Conservation (phyloP, 1,284 basidiomycete genomes). For the Irpex sp. region DNA sequence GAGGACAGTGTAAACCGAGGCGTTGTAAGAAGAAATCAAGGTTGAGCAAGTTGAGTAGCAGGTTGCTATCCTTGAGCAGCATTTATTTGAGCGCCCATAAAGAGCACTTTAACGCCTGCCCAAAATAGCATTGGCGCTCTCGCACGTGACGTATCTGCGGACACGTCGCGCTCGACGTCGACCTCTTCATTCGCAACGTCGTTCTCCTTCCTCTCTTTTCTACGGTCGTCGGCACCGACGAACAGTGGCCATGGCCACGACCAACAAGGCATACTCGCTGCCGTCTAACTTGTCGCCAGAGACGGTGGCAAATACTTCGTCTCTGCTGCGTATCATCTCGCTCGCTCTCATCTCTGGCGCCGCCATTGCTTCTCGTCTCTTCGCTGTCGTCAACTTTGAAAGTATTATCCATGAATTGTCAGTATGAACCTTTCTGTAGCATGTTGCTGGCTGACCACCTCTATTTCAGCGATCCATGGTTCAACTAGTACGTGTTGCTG, state of each 20-base stretch:
- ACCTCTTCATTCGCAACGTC: not conserved
- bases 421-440: slow-evolving; percentile 29
- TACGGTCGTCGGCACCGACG: not conserved
- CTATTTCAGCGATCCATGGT: slow-evolving; percentile 86
- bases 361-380: slow-evolving; percentile 93
- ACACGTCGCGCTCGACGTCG: not conserved
- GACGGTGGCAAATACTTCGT: slow-evolving; percentile 78
- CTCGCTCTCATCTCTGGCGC: slow-evolving; percentile 88
- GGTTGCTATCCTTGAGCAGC: too few relatives aligned
- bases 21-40: too few relatives aligned
- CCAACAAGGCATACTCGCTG: slow-evolving; percentile 55
- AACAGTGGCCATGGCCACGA: slow-evolving; percentile 35
- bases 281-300: slow-evolving; percentile 65
- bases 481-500: slow-evolving; percentile 76
- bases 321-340: slow-evolving; percentile 82
- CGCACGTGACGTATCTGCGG: not conserved
- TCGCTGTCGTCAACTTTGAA: slow-evolving; percentile 98
- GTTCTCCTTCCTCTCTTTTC: not conserved
- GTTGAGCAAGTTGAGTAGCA: too few relatives aligned
- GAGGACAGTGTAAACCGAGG: too few relatives aligned
- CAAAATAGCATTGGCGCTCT: not conserved
- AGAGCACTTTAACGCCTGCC: not conserved
- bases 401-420: slow-evolving; percentile 99
- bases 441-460: slow-evolving; percentile 12
- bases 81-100: too few relatives aligned